A percentile compares a stretch with the other conserved stretches of the same genome.
These are phyloP conservation scores for Tolypocladium endophyticum DNA, from an alignment of 2,329 filamentous ascomycete species.

Conservation along the genomic window DNA sequence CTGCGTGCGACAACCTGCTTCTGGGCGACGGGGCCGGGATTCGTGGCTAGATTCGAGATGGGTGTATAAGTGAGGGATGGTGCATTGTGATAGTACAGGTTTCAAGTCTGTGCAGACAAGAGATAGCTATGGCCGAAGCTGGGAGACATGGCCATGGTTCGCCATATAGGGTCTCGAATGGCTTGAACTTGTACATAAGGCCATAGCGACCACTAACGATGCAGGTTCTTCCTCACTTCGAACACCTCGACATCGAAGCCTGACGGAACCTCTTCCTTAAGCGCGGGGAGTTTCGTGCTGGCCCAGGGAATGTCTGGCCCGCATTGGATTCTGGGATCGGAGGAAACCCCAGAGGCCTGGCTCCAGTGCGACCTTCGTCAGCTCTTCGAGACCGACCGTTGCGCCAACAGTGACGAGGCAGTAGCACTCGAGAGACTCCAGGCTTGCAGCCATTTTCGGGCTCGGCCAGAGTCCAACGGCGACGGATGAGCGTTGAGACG, in stretches of 20 bases:
- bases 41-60: no score
- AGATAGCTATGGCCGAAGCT: neutral
- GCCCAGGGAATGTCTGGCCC: slow-evolving; percentile 50
- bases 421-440: slow-evolving; percentile 14
- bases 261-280: slow-evolving; percentile 12
- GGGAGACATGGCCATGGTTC: neutral
- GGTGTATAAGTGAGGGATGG: no score
- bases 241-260: slow-evolving; percentile 19
- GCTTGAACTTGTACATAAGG: no score
- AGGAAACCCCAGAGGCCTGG: slow-evolving; percentile 54
- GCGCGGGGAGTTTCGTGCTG: slow-evolving; percentile 8
- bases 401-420: slow-evolving; percentile 91
- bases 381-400: slow-evolving; percentile 68
- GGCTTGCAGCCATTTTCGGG: slow-evolving; percentile 3
- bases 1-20: no score
- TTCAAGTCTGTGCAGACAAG: no score
- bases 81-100: no score
- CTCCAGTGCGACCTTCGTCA: slow-evolving; percentile 57
- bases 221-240: slow-evolving; percentile 20
- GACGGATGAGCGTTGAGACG: neutral
- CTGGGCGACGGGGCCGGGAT: no score
- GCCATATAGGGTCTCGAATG: no score
- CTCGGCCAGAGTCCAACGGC: no score
- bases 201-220: no score
- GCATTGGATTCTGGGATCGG: slow-evolving; percentile 57